Evolutionary conservation across 305 asterid species (phyloP), one percentile per base, ranked within the genome.

Genomic region (Solanum hybrid): DNA sequence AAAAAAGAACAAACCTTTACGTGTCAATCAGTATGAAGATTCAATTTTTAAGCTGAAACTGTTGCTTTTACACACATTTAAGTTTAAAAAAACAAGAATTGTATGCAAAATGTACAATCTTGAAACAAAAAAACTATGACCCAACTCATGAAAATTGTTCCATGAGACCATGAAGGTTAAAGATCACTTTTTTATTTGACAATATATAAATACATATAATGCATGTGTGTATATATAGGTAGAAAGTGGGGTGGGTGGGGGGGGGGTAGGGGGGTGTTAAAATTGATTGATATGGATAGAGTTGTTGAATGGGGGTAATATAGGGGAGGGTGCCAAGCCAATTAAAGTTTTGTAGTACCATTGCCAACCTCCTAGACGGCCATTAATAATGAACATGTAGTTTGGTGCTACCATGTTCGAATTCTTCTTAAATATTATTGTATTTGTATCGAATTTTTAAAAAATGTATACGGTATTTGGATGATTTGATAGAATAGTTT

Each of bases 341-440:
- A 92, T 93, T 79, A 89, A 93, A 92, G 92, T 92, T 69, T 87
- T 6, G 10, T 90, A 89, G n/a, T 74, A 84, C 91, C 76, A 91
- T 74, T 90, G 90, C 96, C 97, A 95, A 93, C 97, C 87, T 88
- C 95, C 90, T 90, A 76, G 92, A 89, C 94, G 95, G 95, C 86
- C 95, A 94, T 93, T 95, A 90, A 94, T 88, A 93, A 89, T 69
- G 57, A 86, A 69, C 33, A 24, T 26, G 76, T 24, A 69, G 20
- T 71, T 69, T 71, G 9, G 77, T 24, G 33, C 16, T 10, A 24
- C 2, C 0, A 4, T 10, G 16, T 24, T 69, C 2, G 31, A 0
- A 24, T 24, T 69, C 14, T 69, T 69, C 4, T 0, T 24, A 69
- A 24, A 69, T 22, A 0, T 4, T 24, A 2, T 24, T 11, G 4